Evolutionary conservation across 2,329 filamentous ascomycete genomes (phyloP), one percentile per base, ranked within the genome.

Genomic region (Purpureocillium takamizusanense): DNA sequence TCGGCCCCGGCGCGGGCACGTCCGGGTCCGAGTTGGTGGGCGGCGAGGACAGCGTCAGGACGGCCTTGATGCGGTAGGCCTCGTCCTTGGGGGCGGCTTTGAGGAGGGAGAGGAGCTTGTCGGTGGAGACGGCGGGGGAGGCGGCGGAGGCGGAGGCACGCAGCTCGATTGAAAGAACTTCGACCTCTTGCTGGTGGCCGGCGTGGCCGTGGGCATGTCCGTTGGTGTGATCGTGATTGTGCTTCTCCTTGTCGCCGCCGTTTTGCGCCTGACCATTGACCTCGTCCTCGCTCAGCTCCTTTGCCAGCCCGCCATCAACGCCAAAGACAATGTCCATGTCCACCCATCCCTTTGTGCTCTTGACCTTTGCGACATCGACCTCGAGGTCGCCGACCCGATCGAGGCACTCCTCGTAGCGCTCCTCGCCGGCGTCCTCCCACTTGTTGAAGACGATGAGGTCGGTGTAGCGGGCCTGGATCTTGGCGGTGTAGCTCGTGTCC

Each of bases 361-460:
- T 95, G 16, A 92, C 84, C 69, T 83, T 86, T 10, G 88, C 82
- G 18, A 81, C 73, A 31, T 92, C 81, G 4, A 92, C 72, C 49
- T 92, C 86, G 46, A 94, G 61, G 54, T 90, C 87, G 1, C 86
- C 82, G 7, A 94, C 69, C 11, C 83, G 70, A 55, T 95, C 88
- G 36, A 90, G 61, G 42, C 83, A 86, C 31, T 83, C 70, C 51
- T 94, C 88, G 42, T 90, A 80, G 36, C 78, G 69, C 42, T 80
- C 65, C 66, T 94, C 87, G 37, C 74, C 72, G 9, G 82, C 82
- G 6, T 60, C 53, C 63, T 95, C 89, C 85, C 87, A 94, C 65
- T 95, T 95, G 60, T 95, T 95, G 52, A 94, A 82, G 13, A 95
- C 78, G 44, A 95, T 82, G 44, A 95, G 58, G 61, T 95, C 89